Percentiles rank a stretch among this genome's conserved stretches.
Evolutionary conservation across 2,329 filamentous ascomycete genomes (phyloP).

Genomic region (Nemania sp.): DNA sequence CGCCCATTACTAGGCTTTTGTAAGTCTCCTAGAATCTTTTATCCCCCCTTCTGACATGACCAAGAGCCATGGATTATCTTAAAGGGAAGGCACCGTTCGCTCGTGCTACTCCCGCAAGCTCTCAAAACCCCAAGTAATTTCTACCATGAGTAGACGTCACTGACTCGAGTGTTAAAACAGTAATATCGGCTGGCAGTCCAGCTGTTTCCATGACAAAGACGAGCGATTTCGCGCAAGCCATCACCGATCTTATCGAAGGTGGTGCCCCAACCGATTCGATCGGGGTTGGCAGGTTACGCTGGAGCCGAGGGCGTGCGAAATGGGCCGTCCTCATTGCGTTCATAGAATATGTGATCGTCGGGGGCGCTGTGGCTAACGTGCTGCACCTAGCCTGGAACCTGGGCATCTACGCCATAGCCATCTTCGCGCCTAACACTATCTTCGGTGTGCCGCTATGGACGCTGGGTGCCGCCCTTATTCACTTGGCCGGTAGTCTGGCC

Average conservation of each 20-base stretch:
- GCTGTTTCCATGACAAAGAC: constrained; percentile 38
- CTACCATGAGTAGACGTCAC: no score
- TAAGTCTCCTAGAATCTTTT: no score
- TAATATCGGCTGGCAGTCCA: constrained; percentile 41
- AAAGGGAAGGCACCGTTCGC: no score
- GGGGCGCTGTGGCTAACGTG: constrained; percentile 45
- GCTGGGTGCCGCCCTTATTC: constrained; percentile 42
- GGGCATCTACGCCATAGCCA: constrained; percentile 44
- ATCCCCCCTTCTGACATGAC: no score
- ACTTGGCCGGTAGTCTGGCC: constrained; percentile 36
- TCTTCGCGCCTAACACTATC: constrained; percentile 44
- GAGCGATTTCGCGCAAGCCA: constrained; percentile 28
- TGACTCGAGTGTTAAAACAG: no score
- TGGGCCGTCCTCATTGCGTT: constrained; percentile 29
- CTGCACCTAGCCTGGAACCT: constrained; percentile 45
- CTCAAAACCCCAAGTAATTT: no score
- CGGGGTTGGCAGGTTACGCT: constrained; percentile 25
- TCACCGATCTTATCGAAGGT: constrained; percentile 28
- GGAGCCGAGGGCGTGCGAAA: constrained; percentile 10
- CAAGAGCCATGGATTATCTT: no score
- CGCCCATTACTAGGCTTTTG: constrained; percentile 38
- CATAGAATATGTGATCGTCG: constrained; percentile 42
- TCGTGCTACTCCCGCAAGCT: no score
- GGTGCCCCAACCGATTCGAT: constrained; percentile 19
- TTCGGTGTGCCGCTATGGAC: constrained; percentile 47